Percentiles rank a stretch among this genome's conserved stretches.
Evolutionary conservation across 345 rosid species (phyloP).

Genomic region (Brassica incana): DNA sequence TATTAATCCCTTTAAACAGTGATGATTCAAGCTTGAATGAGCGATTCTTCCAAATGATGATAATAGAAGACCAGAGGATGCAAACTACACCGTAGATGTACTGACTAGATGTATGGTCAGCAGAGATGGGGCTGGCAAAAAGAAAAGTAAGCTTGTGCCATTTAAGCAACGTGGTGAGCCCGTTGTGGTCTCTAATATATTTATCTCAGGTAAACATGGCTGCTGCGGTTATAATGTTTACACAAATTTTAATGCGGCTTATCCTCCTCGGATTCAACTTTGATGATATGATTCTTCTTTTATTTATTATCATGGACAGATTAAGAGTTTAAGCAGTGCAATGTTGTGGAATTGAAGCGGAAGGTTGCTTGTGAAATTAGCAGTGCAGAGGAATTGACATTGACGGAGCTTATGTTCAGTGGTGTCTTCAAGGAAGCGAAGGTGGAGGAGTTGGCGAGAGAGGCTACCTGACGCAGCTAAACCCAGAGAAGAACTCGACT

Average conservation of each 20-base stretch:
- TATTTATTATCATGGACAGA: slow-evolving; percentile 47
- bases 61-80: slow-evolving; percentile 70
- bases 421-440: slow-evolving; percentile 80
- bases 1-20: not conserved
- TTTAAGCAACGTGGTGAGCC: slow-evolving; percentile 80
- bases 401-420: slow-evolving; percentile 91
- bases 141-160: slow-evolving; percentile 57
- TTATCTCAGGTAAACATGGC: slow-evolving; percentile 59
- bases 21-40: slow-evolving; percentile 13
- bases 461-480: slow-evolving; percentile 85
- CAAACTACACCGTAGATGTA: slow-evolving; percentile 68
- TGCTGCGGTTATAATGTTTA: not conserved
- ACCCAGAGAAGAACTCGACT: slow-evolving; percentile 92
- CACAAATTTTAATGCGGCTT: not conserved
- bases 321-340: slow-evolving; percentile 72
- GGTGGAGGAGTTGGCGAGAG: slow-evolving; percentile 95
- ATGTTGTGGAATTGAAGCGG: slow-evolving; percentile 84
- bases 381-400: slow-evolving; percentile 91
- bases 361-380: slow-evolving; percentile 93
- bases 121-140: slow-evolving; percentile 65
- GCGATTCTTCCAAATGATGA: slow-evolving; percentile 58
- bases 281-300: slow-evolving; percentile 19
- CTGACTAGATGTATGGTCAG: slow-evolving; percentile 82
- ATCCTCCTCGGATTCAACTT: not conserved
- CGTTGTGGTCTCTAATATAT: slow-evolving; percentile 66